Percentiles rank a stretch among this genome's conserved stretches.
Evolutionary conservation across 805 yeast genomes (phyloP).

Genomic region (Hanseniaspora guilliermondii): DNA sequence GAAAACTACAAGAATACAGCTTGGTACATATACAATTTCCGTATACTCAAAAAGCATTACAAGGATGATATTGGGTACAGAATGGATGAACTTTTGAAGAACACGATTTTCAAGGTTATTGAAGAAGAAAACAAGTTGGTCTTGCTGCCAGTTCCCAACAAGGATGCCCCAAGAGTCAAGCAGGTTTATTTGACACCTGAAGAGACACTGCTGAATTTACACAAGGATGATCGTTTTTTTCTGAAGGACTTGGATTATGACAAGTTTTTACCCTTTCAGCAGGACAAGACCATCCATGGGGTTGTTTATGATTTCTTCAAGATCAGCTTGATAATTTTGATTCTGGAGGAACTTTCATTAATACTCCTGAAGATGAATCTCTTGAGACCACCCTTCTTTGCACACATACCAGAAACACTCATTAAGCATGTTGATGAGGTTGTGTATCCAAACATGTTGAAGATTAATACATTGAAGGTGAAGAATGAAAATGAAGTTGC

Average conservation of each 20-base stretch:
- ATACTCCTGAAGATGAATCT: not conserved
- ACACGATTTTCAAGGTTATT: conserved; percentile 4
- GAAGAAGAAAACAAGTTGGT: conserved; percentile 7
- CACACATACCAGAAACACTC: conserved; percentile 11
- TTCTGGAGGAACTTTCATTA: conserved; percentile 1
- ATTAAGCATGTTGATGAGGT: not conserved
- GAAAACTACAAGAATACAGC: conserved; percentile 11
- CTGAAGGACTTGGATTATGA: not conserved
- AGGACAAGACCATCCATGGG: not conserved
- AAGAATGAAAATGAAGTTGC: not conserved
- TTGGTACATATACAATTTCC: conserved; percentile 10
- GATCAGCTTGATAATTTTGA: not conserved
- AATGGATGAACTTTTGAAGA: conserved; percentile 5
- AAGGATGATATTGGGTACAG: not conserved
- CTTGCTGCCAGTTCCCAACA: not conserved
- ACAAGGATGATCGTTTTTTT: not conserved
- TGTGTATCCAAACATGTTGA: not conserved
- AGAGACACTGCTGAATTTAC: not conserved
- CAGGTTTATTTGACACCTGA: not conserved
- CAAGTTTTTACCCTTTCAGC: conserved; percentile 10
- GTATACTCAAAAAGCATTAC: not conserved
- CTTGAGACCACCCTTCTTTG: conserved; percentile 12
- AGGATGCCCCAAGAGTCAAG: not conserved
- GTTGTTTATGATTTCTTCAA: conserved; percentile 3
- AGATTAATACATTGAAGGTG: not conserved